These are phyloP conservation scores for Mesotaenium endlicherianum DNA, from an alignment of 139 green algal species.

Conservation along the genomic window DNA sequence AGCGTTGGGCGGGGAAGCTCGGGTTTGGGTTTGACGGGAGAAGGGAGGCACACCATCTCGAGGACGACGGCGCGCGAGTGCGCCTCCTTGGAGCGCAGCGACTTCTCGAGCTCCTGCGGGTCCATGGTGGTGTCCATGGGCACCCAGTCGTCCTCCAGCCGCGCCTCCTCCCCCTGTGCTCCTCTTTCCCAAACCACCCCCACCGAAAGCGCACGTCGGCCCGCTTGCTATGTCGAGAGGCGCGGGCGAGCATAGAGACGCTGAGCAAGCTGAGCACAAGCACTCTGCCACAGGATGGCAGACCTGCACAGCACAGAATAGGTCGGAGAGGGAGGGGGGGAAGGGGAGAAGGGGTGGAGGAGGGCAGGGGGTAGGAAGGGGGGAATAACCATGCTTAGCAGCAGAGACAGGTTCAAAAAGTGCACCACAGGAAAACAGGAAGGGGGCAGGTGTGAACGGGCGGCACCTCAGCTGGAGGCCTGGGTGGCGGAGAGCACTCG, in stretches of 20 bases:
- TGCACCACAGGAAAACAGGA: neutral
- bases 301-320: neutral
- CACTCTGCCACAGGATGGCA: neutral
- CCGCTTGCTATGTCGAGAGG: no score
- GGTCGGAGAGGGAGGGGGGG: neutral
- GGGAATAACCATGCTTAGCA: neutral
- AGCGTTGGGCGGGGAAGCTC: no score
- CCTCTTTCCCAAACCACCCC: neutral
- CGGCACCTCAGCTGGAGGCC: conserved; percentile 9
- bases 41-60: conserved; percentile 99
- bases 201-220: no score
- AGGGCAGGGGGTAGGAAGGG: neutral
- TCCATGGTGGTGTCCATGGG: conserved; percentile 66
- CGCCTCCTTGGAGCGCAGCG: conserved; percentile 74
- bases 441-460: neutral
- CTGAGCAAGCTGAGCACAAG: no score
- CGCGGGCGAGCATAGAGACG: no score
- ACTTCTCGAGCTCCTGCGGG: conserved; percentile 79
- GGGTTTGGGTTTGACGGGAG: no score
- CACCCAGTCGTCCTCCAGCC: conserved; percentile 95
- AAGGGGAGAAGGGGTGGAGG: neutral
- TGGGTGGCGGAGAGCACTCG: conserved; percentile 53
- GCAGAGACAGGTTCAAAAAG: neutral
- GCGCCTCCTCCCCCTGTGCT: conserved; percentile 60
- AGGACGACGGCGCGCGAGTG: conserved; percentile 82